Base-by-base conservation (phyloP, 2,329 filamentous ascomycete species). In the Lomentospora prolificans region DNA sequence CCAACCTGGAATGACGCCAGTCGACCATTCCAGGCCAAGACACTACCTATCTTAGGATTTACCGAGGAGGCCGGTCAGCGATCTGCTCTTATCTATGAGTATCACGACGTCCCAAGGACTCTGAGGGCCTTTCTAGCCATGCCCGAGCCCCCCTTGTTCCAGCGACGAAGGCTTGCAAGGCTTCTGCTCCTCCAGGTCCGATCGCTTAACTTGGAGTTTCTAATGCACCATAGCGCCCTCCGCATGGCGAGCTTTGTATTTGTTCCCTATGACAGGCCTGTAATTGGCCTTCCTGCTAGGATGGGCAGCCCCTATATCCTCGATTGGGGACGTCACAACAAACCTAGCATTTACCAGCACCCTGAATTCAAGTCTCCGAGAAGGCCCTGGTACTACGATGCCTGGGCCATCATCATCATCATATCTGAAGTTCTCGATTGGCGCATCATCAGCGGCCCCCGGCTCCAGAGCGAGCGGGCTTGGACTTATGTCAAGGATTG, bases 311-410 rank as follows among this genome's bases (percentile, higher is more conserved):
- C 53, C 5, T 51, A 39, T 12, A 17, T 55, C 6, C 28, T 55
- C 10, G 53, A 48, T 24, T 55, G 53, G 53, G 53, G 53, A 12
- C 44, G 53, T 6, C 28, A 50, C 17, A 24, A 30, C 10, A 9
- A 3, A 4, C 53, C 46, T 19, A 36, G 17, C 30, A 25, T 55
- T 6, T 55, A 55, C 53, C 53, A 55, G 46, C 53, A 55, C 53
- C 44, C 53, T 3, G 22, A n/a, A 2, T 55, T 51, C 46, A 17
- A 50, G 19, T 4, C 28, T 14, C 10, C 17, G 10, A 10, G 19
- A 6, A 48, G 50, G 53, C n/a, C 41, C 22, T 55, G 46, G 53
- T 41, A 51, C 46, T 55, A 50, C 22, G 53, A 55, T 22, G 30
- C 33, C 10, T 55, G 53, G 53, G 50, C 53, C 9, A 22, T 55